Percentiles rank a stretch among this genome's conserved stretches.
These are phyloP conservation scores for Hanseniaspora osmophila DNA, from an alignment of 805 yeast genomes.

Conservation along the genomic window DNA sequence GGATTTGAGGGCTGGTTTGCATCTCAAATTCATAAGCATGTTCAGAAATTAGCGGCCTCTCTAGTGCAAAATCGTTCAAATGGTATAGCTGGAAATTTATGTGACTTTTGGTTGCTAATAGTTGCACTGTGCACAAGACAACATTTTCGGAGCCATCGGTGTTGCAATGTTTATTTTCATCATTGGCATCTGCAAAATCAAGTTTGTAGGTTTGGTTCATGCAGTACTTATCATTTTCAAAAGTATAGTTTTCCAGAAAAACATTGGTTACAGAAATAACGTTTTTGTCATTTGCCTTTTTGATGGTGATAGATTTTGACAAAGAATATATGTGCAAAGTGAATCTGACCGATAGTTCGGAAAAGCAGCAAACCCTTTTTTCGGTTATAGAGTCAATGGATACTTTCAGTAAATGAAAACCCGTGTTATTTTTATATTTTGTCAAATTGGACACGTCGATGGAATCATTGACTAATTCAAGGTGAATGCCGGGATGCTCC, in stretches of 20 bases:
- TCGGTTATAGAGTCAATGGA: constrained; percentile 2
- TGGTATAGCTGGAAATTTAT: constrained; percentile 15
- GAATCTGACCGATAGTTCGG: constrained; percentile 11
- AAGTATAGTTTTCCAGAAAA: constrained; percentile 1
- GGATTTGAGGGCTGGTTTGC: constrained; percentile 7
- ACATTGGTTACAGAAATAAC: not conserved
- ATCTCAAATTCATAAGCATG: constrained; percentile 6
- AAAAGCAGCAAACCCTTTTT: constrained; percentile 13
- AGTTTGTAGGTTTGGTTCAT: constrained; percentile 15
- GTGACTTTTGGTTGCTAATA: not conserved
- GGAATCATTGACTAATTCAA: constrained; percentile 1
- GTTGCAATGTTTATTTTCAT: not conserved
- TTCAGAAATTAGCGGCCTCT: constrained; percentile 13
- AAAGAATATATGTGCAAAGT: constrained; percentile 14
- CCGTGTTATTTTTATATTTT: constrained; percentile 23
- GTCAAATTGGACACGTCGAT: constrained; percentile 9
- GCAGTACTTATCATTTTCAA: constrained; percentile 7
- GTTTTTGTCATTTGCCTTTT: not conserved
- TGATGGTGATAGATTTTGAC: not conserved
- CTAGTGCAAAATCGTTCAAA: constrained; percentile 10
- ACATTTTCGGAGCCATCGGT: not conserved
- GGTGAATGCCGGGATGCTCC: constrained; percentile 22
- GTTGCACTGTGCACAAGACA: too few relatives aligned
- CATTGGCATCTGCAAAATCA: constrained; percentile 6
- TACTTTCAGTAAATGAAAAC: constrained; percentile 24